Conservation (phyloP, 306 rosid species). For the Pyrus bretschneideri region DNA sequence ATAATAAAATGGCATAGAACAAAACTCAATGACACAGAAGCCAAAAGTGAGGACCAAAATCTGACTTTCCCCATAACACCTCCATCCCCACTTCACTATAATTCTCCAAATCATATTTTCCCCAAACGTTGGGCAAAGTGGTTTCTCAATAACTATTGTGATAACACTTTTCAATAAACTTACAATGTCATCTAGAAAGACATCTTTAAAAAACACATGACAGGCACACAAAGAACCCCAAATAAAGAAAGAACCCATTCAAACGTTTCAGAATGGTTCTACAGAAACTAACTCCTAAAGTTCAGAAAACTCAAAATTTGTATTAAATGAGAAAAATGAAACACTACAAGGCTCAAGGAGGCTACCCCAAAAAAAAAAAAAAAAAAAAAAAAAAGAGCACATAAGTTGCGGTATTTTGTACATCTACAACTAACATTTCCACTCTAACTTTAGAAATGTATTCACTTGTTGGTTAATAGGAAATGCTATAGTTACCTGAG, state of each 20-base stretch:
- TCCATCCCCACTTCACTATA: background rate
- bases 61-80: background rate
- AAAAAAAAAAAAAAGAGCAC: background rate
- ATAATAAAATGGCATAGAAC: background rate
- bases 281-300: background rate
- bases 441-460: background rate
- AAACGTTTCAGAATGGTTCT: background rate
- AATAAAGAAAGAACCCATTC: background rate
- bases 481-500: slow-evolving; percentile 56
- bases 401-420: background rate
- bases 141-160: background rate
- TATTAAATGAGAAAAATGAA: background rate
- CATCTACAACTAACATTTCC: background rate
- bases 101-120: background rate
- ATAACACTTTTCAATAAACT: background rate
- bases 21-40: background rate
- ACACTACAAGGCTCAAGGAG: background rate
- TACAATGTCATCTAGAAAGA: background rate
- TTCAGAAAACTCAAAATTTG: background rate
- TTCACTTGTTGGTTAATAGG: background rate
- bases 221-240: background rate
- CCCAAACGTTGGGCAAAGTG: background rate
- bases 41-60: background rate
- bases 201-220: background rate
- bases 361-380: background rate